These are phyloP conservation scores for Conoideocrella luteorostrata DNA, from an alignment of 2,329 filamentous ascomycete species.

Conservation along the genomic window DNA sequence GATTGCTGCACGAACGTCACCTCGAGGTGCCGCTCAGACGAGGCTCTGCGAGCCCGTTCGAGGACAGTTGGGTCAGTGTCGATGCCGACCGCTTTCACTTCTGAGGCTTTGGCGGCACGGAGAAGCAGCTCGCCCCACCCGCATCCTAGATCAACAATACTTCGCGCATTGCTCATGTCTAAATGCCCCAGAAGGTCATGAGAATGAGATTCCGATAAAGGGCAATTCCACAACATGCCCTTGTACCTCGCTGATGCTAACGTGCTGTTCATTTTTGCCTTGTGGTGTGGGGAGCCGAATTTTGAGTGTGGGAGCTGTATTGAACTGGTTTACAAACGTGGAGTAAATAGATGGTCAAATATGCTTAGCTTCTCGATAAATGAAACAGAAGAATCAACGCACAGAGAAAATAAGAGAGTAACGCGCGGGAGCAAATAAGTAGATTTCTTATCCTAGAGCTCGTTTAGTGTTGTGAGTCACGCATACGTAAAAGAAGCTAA, in stretches of 20 bases:
- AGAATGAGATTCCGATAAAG: background rate
- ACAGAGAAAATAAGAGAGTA: too few species aligned
- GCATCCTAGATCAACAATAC: constrained; percentile 12
- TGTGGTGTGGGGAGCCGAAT: too few species aligned
- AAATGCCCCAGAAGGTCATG: background rate
- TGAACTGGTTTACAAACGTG: too few species aligned
- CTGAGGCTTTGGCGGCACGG: background rate
- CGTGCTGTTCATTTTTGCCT: too few species aligned
- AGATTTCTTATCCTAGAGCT: too few species aligned
- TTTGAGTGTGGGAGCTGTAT: too few species aligned
- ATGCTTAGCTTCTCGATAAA: too few species aligned
- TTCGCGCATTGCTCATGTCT: background rate
- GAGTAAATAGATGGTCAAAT: too few species aligned
- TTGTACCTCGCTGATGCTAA: background rate
- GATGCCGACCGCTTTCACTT: constrained; percentile 5
- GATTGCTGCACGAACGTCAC: constrained; percentile 5
- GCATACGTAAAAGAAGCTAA: too few species aligned
- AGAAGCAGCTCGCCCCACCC: constrained; percentile 15
- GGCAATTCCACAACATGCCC: background rate
- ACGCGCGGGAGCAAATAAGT: too few species aligned
- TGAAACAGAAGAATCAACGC: too few species aligned
- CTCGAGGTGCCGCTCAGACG: background rate
- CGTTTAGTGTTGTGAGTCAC: too few species aligned
- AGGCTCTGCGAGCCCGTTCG: constrained; percentile 1
- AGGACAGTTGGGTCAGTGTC: constrained; percentile 9